A percentile compares a stretch with the other conserved stretches of the same genome.
Evolutionary conservation across 805 yeast species (phyloP).

Genomic region (Maudiozyma bulderi): DNA sequence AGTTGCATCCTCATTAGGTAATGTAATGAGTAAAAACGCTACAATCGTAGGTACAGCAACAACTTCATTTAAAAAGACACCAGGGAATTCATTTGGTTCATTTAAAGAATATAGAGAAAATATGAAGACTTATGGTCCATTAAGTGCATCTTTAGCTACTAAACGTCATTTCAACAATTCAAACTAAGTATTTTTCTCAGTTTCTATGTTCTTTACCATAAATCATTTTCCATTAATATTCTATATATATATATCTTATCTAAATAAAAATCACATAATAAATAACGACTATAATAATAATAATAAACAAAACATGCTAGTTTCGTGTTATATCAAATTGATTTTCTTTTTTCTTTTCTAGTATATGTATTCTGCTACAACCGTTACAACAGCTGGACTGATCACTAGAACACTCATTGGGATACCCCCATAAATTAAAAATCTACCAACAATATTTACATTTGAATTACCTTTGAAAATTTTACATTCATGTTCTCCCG

Average conservation of each 20-base stretch:
- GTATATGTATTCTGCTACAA: background rate
- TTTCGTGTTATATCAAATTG: no score
- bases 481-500: slow-evolving; percentile 26
- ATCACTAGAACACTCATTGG: slow-evolving; percentile 40
- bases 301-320: no score
- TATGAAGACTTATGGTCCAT: slow-evolving; percentile 33
- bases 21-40: background rate
- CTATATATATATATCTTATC: background rate
- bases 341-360: background rate
- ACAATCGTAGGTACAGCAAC: background rate
- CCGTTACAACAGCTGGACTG: background rate
- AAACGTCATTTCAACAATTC: slow-evolving; percentile 13
- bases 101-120: slow-evolving; percentile 32
- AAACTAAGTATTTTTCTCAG: background rate
- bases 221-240: no score
- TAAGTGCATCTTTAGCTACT: slow-evolving; percentile 21
- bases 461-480: slow-evolving; percentile 57
- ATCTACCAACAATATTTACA: slow-evolving; percentile 66
- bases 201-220: background rate
- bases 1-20: background rate
- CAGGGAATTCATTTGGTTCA: slow-evolving; percentile 30
- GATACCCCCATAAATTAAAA: slow-evolving; percentile 76
- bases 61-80: background rate
- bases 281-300: no score
- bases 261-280: no score